Base-by-base conservation (phyloP, 2,329 filamentous ascomycete genomes). In the Alternaria ethzedia region DNA sequence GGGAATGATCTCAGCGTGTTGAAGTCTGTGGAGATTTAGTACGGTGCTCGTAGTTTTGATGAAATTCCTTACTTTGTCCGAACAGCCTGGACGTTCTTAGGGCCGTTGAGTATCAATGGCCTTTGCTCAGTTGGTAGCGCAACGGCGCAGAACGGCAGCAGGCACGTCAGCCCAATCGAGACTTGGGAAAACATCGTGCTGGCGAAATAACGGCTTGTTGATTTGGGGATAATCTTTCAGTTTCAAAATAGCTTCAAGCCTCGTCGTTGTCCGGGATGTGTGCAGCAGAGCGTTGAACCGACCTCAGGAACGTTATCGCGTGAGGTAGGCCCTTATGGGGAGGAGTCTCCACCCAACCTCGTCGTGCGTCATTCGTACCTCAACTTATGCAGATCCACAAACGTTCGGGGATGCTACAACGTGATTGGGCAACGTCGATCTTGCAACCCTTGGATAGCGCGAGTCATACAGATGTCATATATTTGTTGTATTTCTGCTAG, bases 1-100 rank as follows among this genome's bases (percentile, higher is more conserved):
- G 36, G 79, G 78, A 45, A 81, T 81, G 32, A 82, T 81, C 59
- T 81, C 78, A 21, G 80, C 80, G 64, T 76, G 74, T 17, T 67
- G 73, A n/a, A 81, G 72, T 63, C 79, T 82, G 59, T 6, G 9
- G 49, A 21, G 8, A 8, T 26, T 69, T 43, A 69, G 58, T 20
- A 4, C 17, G 41, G 4, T 23, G 28, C 13, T 6, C 4, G 58
- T 23, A 49, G 4, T 12, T 6, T 20, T 23, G 23, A 21, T 47
- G 15, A 5, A 25, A 21, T 15, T 23, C 60, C 70, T 51, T 60
- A 79, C 78, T 74, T 72, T 50, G 70, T 65, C 64, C 73, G 70
- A 8, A 79, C 71, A 46, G 52, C 45, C 44, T 75, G 70, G 6
- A 76, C 66, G 36, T 69, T 72, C 21, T 70, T 64, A 10, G 57